Conservation (phyloP, 805 yeast genomes). For the Candida tibetensis region DNA sequence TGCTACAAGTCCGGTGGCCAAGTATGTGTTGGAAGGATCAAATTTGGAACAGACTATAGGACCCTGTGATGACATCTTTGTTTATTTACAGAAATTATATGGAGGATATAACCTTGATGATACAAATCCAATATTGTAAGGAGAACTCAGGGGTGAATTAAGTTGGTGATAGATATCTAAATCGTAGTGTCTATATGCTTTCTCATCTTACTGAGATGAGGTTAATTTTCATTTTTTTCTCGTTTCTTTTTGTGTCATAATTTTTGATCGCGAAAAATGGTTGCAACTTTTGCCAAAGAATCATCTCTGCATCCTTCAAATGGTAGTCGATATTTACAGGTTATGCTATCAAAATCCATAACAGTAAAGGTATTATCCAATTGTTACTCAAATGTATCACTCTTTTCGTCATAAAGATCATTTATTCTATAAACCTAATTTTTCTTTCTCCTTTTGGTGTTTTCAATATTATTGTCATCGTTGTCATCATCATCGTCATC, state of each 20-base stretch:
- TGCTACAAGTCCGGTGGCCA: constrained; percentile 64
- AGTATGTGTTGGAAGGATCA: constrained; percentile 59
- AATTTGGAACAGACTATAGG: constrained; percentile 46
- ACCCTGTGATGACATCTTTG: constrained; percentile 12
- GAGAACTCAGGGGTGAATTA: too few species aligned
- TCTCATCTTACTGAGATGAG: too few species aligned
- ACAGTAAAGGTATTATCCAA: too few species aligned
- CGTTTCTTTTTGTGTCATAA: not conserved
- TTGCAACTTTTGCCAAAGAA: constrained; percentile 4
- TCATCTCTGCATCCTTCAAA: too few species aligned
- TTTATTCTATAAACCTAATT: too few species aligned
- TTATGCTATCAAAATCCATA: too few species aligned
- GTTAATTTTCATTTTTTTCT: not conserved
- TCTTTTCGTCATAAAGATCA: too few species aligned
- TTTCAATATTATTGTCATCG: constrained; percentile 6
- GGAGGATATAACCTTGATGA: not conserved
- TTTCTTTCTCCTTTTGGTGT: constrained; percentile 6
- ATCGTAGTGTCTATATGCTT: too few species aligned
- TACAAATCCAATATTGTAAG: too few species aligned
- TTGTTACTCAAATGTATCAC: too few species aligned
- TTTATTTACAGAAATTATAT: not conserved
- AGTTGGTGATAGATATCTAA: too few species aligned
- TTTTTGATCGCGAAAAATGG: not conserved
- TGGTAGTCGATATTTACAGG: too few species aligned
- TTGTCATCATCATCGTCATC: not conserved